phyloP scores from a whole-genome alignment of 345 rosid genomes.

The Nephelium lappaceum region DNA sequence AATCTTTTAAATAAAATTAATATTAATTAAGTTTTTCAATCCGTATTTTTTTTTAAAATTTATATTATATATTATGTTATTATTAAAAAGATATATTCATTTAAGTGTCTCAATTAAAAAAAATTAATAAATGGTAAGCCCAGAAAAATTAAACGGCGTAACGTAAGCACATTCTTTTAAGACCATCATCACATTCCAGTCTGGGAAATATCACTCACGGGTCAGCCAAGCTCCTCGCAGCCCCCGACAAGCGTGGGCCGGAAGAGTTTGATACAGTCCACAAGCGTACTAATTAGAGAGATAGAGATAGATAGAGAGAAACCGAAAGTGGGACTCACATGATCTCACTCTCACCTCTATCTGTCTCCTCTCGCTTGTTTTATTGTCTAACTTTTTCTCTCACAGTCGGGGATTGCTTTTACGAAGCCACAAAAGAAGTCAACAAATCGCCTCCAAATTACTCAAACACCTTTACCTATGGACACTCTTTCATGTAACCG shows the following conservation, averaged over 20 bases:
- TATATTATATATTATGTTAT: no score
- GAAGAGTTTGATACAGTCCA: conserved; percentile 16
- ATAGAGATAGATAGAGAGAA: not conserved
- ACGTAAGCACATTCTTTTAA: conserved; percentile 17
- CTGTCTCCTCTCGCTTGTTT: conserved; percentile 16
- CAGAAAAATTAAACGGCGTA: not conserved
- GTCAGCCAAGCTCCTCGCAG: conserved; percentile 1
- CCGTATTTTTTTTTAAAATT: no score
- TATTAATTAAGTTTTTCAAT: no score
- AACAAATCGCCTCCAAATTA: conserved; percentile 14
- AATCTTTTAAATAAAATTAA: no score
- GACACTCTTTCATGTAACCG: not conserved
- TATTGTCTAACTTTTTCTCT: conserved; percentile 9
- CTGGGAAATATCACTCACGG: conserved; percentile 25
- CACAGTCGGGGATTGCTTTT: conserved; percentile 22
- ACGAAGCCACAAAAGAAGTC: conserved; percentile 23
- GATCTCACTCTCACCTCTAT: conserved; percentile 23
- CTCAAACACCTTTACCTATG: not conserved
- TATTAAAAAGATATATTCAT: no score
- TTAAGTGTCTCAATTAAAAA: no score
- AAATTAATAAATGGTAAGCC: conserved; percentile 1
- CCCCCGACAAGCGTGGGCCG: conserved; percentile 32
- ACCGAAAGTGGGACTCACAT: conserved; percentile 37
- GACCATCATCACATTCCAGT: not conserved
- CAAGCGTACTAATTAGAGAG: not conserved